Evolutionary conservation across 495 filamentous ascomycete genomes (phyloP), one percentile per base, ranked within the genome.

Genomic region (Hypoxylon fragiforme): DNA sequence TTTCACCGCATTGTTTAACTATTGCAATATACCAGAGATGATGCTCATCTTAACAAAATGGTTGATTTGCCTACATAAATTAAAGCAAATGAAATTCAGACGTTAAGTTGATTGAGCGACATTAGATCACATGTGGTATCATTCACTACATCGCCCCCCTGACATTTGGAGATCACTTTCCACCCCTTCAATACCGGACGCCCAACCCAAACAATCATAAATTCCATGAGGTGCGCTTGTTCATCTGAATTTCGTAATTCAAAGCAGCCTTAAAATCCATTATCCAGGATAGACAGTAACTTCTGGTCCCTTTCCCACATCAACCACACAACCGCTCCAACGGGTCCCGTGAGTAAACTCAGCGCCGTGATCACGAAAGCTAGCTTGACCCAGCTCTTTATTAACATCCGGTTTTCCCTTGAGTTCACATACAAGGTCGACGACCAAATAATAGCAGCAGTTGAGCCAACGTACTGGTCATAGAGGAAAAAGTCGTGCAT

Each of bases 401-500:
- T 16, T 36, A 28, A 36, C 47, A 47, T 42, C 3, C 45, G 18
- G 32, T 5, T 42, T 28, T 51, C 38, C 38, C 42, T 58, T 7
- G 47, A 46, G 31, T 58, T 58, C 20, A 58, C 21, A 14, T 58
- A 58, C 11, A 58, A 11, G 3, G 47, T 42, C 2, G 36, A 40
- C 0, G 54, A 18, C 54, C 54, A 58, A 30, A 58, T 18, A 19
- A 52, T 43, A 16, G 54, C 54, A 9, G 45, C 54, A 0, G 54
- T 58, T 2, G 54, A 58, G 8, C 54, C 54, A 16, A 52, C 41
- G 11, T 52, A 58, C n/a, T 58, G 54, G 20, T 58, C 54, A 31
- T 58, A 58, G 7, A 58, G 28, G 38, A 58, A 58, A 43, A 58
- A 58, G 18, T 52, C 43, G 15, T 58, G 54, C 54, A 58, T 58